Conservation (phyloP, 2,329 filamentous ascomycete genomes). For the Dissoconium aciculare region DNA sequence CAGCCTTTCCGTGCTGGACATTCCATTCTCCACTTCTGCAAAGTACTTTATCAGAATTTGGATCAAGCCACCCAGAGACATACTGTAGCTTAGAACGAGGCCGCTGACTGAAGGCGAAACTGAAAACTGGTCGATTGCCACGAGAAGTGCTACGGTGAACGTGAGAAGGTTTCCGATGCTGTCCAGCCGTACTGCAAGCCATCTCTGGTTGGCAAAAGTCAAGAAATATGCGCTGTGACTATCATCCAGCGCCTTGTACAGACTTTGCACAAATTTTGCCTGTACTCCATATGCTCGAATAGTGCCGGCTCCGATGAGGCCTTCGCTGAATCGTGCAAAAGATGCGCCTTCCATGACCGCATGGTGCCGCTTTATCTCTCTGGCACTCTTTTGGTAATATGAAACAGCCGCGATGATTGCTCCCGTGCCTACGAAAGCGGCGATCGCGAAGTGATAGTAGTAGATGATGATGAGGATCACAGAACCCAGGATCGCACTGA, state of each 20-base stretch:
- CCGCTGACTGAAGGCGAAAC: slow-evolving; percentile 83
- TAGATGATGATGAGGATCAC: slow-evolving; percentile 75
- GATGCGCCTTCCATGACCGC: slow-evolving; percentile 79
- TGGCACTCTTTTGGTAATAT: slow-evolving; percentile 76
- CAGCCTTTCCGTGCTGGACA: slow-evolving; percentile 5
- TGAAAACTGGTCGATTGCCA: slow-evolving; percentile 60
- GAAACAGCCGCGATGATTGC: slow-evolving; percentile 65
- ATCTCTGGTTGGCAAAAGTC: slow-evolving; percentile 84
- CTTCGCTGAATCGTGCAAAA: slow-evolving; percentile 91
- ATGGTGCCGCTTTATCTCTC: slow-evolving; percentile 79
- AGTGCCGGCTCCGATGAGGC: slow-evolving; percentile 74
- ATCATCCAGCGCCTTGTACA: slow-evolving; percentile 66
- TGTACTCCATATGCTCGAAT: slow-evolving; percentile 89
- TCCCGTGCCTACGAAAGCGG: slow-evolving; percentile 57
- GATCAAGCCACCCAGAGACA: slow-evolving; percentile 83
- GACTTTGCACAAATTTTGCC: slow-evolving; percentile 75
- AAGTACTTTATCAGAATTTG: not conserved
- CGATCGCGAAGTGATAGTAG: slow-evolving; percentile 60
- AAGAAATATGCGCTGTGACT: slow-evolving; percentile 84
- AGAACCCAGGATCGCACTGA: slow-evolving; percentile 51
- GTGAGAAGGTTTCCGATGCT: slow-evolving; percentile 70
- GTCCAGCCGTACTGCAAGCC: slow-evolving; percentile 80
- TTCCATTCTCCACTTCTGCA: slow-evolving; percentile 4
- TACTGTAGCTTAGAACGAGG: slow-evolving; percentile 77
- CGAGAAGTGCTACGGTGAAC: slow-evolving; percentile 78